Percentiles rank a stretch among this genome's conserved stretches.
Evolutionary conservation across 208 protist species (phyloP).

Genomic region (Willaertia magna): DNA sequence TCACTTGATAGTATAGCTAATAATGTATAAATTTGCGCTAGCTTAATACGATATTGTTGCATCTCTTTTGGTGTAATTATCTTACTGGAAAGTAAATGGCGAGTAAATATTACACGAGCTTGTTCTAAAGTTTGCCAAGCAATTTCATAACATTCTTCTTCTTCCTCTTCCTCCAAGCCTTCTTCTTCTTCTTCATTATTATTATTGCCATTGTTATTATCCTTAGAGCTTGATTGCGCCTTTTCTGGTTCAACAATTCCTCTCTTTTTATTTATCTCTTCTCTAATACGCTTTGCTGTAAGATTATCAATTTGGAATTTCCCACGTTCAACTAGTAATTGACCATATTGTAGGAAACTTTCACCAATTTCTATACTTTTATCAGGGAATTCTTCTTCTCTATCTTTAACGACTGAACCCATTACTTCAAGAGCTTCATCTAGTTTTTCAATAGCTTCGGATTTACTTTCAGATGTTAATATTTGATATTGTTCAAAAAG

Average conservation of each 20-base stretch:
- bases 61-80: neutral
- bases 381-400: neutral
- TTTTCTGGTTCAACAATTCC: neutral
- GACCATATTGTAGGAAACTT: neutral
- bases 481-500: no score
- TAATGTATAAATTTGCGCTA: neutral
- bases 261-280: neutral
- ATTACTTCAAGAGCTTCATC: neutral
- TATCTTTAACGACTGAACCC: neutral
- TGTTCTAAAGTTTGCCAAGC: neutral
- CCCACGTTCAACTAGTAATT: neutral
- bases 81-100: neutral
- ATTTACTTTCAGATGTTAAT: no score
- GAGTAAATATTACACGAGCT: neutral
- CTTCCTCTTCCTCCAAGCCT: neutral
- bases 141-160: neutral
- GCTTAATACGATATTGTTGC: neutral
- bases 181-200: neutral
- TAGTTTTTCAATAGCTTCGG: neutral
- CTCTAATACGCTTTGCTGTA: neutral
- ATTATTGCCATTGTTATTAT: no score
- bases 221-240: no score
- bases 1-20: neutral
- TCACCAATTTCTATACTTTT: neutral
- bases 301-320: neutral